Conservation (phyloP, 805 yeast species). For the Starmerella bombicola region DNA sequence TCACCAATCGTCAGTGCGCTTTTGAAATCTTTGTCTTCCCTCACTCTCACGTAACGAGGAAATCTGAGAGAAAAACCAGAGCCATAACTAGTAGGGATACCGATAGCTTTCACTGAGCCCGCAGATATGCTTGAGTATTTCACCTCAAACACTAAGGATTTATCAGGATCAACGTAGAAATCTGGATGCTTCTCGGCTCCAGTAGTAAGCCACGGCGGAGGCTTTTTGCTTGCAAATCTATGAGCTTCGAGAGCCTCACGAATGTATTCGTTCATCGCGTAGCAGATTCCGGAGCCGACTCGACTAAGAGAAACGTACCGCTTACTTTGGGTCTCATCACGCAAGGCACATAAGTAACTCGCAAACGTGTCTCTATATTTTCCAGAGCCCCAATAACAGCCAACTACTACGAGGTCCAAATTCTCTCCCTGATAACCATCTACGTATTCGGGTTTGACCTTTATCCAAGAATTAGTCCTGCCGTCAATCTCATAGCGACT, state of each 20-base stretch:
- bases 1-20: constrained; percentile 46
- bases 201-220: constrained; percentile 15
- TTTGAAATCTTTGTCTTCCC: constrained; percentile 55
- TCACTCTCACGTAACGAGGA: constrained; percentile 54
- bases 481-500: constrained; percentile 51
- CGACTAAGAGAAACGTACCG: constrained; percentile 56
- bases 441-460: constrained; percentile 82
- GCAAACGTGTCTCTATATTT: constrained; percentile 30
- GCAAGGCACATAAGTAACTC: constrained; percentile 61
- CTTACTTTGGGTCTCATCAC: constrained; percentile 31
- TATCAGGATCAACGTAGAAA: constrained; percentile 67
- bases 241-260: constrained; percentile 43
- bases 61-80: constrained; percentile 62
- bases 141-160: constrained; percentile 68
- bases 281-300: constrained; percentile 74
- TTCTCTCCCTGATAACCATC: constrained; percentile 71
- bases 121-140: constrained; percentile 63
- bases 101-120: constrained; percentile 19
- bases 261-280: constrained; percentile 48
- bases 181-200: constrained; percentile 13
- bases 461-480: constrained; percentile 61
- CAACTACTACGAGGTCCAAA: constrained; percentile 67
- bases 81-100: constrained; percentile 36
- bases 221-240: constrained; percentile 36
- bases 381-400: constrained; percentile 62